phyloP scores from a whole-genome alignment of 2,329 filamentous ascomycete species.

The Phoma sp. region DNA sequence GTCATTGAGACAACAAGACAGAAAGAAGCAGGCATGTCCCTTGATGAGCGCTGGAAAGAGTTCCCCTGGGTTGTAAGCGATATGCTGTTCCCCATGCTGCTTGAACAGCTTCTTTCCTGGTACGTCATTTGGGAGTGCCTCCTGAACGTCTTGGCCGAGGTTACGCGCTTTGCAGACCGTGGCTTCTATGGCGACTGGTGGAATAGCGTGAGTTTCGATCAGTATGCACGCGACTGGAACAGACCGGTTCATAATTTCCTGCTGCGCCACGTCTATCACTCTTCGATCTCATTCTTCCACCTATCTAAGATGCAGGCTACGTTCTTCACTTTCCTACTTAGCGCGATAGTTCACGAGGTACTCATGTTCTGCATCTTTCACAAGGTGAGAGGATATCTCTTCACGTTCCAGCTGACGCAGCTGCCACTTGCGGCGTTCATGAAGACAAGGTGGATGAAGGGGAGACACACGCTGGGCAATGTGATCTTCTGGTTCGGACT shows the following conservation, averaged over 20 bases:
- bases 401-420: slow-evolving; percentile 77
- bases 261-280: slow-evolving; percentile 80
- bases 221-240: slow-evolving; percentile 84
- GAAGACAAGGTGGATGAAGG: slow-evolving; percentile 70
- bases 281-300: slow-evolving; percentile 75
- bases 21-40: slow-evolving; percentile 70
- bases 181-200: slow-evolving; percentile 68
- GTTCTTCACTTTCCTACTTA: slow-evolving; percentile 77
- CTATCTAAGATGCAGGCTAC: slow-evolving; percentile 75
- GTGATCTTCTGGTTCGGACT: slow-evolving; percentile 80
- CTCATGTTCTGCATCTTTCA: slow-evolving; percentile 84
- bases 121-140: slow-evolving; percentile 78
- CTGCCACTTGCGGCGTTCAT: slow-evolving; percentile 73
- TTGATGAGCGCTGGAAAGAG: slow-evolving; percentile 67
- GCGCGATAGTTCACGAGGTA: slow-evolving; percentile 75
- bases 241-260: slow-evolving; percentile 81
- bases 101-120: slow-evolving; percentile 79
- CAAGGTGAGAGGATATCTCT: slow-evolving; percentile 76
- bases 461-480: slow-evolving; percentile 71
- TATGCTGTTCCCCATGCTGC: slow-evolving; percentile 78
- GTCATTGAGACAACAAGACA: slow-evolving; percentile 71
- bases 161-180: slow-evolving; percentile 79
- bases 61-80: slow-evolving; percentile 80
- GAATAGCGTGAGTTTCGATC: slow-evolving; percentile 69
- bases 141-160: slow-evolving; percentile 77